Conservation (phyloP, 768 basidiomycete genomes). For the Agaricus sinodeliciosus region DNA sequence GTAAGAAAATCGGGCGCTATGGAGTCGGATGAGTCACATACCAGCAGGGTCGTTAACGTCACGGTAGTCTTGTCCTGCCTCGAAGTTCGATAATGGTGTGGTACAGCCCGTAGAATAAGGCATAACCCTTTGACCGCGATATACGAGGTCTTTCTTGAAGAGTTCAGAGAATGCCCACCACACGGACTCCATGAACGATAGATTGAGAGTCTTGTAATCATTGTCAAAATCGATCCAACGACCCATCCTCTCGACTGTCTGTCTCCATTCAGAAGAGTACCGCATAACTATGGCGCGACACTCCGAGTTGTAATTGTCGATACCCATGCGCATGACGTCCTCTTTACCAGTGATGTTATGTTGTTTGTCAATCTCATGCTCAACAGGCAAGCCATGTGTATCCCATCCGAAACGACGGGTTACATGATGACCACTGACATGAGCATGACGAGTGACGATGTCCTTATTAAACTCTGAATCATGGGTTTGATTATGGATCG, state of each 20-base stretch:
- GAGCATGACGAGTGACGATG: constrained; percentile 94
- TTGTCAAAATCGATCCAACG: constrained; percentile 99
- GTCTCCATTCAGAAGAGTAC: constrained; percentile 90
- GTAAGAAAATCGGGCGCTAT: background rate
- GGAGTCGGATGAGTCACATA: constrained; percentile 25
- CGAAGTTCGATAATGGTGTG: constrained; percentile 96
- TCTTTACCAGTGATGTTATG: constrained; percentile 87
- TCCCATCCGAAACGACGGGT: constrained; percentile 97
- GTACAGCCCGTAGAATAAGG: constrained; percentile 96
- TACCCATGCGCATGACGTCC: constrained; percentile 93
- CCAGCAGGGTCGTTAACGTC: constrained; percentile 93
- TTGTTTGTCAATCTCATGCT: constrained; percentile 98
- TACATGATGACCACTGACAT: constrained; percentile 89
- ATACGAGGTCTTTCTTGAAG: constrained; percentile 89
- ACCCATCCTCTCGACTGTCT: constrained; percentile 95
- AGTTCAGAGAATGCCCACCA: constrained; percentile 99
- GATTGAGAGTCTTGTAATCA: constrained; percentile 96
- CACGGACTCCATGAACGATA: constrained; percentile 93
- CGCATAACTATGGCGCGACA: constrained; percentile 97
- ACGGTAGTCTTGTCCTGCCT: constrained; percentile 87
- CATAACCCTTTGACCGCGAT: constrained; percentile 92
- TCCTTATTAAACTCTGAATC: constrained; percentile 47
- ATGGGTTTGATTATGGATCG: background rate
- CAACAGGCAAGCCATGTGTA: constrained; percentile 96
- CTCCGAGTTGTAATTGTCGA: constrained; percentile 95